Base-by-base conservation (phyloP, 1,284 basidiomycete species). In the Apiotrichum laibachii region DNA sequence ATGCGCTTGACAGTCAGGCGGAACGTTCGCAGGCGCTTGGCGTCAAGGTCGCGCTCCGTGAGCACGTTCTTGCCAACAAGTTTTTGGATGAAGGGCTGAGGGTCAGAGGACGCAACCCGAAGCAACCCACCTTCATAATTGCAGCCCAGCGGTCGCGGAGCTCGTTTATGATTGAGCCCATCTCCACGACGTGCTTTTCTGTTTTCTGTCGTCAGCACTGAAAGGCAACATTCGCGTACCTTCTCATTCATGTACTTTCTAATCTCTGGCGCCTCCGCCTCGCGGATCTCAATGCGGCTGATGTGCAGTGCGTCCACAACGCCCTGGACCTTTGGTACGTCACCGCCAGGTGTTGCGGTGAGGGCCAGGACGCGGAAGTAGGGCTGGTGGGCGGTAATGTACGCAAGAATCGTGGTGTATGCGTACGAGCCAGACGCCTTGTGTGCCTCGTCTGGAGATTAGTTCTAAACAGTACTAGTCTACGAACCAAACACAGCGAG, bases 231-330 rank as follows among this genome's bases (percentile, higher is more conserved):
- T 19, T 31, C 26, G 7, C 31, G n/a, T 37, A 86, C 90, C 82
- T 99, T 99, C 66, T 89, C 85, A 73, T 94, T 88, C 67, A 95
- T 85, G 73, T 97, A 99, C 47, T 84, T 83, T 62, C 85, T 84
- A 42, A 99, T 83, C 76, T 99, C 96, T 43, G 94, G 79, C 64
- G 92, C 93, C 57, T 88, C 84, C 71, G 98, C 96, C 69, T 95
- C 88, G 55, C 96, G 84, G 61, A 98, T 92, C 73, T 99, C 95
- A 64, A 99, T 95, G 56, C 87, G 86, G 68, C 92, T 92, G 65
- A 99, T 96, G 73, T 99, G 96, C n/a, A 99, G 80, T 13, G 88
- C 87, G 71, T 99, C 92, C 16, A 99, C 86, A n/a, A 99, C 87
- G 19, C 81, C 81, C 76, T 99, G 96, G 0, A 99, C 89, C 34